A percentile compares a stretch with the other conserved stretches of the same genome.
Conservation (phyloP, 139 green algal species). For the Ostreobium quekettii region DNA sequence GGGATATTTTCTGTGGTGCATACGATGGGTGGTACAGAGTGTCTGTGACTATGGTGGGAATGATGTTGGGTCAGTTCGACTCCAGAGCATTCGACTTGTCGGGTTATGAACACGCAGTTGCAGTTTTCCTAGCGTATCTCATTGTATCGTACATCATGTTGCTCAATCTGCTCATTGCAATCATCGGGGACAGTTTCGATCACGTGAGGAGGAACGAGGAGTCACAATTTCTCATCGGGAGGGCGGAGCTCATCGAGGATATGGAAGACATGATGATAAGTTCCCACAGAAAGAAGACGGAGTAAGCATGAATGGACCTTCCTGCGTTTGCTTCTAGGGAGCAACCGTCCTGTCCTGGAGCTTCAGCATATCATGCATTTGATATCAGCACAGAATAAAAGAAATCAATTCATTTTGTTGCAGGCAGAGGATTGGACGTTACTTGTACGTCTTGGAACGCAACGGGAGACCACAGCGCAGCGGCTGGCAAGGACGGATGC, state of each 20-base stretch:
- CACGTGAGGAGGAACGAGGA: slow-evolving; percentile 1
- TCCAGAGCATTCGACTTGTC: not conserved
- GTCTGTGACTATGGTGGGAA: not conserved
- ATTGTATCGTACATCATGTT: slow-evolving; percentile 8
- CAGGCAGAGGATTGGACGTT: no score
- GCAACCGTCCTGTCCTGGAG: no score
- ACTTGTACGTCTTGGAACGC: no score
- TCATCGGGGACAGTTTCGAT: slow-evolving; percentile 19
- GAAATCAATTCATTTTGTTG: no score
- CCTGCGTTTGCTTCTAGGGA: no score
- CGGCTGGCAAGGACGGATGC: no score
- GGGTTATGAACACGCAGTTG: not conserved
- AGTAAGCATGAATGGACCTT: no score
- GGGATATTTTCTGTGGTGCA: no score
- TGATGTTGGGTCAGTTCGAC: slow-evolving; percentile 16
- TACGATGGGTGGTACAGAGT: not conserved
- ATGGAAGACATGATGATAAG: slow-evolving; percentile 11
- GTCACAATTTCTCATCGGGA: not conserved
- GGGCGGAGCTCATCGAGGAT: slow-evolving; percentile 2
- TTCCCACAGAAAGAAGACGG: slow-evolving; percentile 6
- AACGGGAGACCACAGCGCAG: no score
- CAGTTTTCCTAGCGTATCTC: not conserved
- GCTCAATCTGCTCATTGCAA: slow-evolving; percentile 20
- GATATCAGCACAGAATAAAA: no score
- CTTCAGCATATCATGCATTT: no score